Conservation (phyloP, 2,329 filamentous ascomycete species). For the Trichoderma lentiforme region DNA sequence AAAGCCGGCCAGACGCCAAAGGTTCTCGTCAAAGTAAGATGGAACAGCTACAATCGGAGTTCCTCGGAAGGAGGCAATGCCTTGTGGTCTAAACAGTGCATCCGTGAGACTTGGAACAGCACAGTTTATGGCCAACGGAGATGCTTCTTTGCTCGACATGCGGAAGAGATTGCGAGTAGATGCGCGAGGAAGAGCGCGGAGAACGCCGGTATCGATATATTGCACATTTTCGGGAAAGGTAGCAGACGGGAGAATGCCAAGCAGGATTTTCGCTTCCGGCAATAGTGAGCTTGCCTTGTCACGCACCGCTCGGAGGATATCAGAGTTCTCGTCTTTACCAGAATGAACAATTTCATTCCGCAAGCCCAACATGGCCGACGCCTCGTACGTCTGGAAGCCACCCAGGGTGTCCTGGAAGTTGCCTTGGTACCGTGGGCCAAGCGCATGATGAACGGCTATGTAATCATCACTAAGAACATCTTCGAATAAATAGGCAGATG, state of each 20-base stretch:
- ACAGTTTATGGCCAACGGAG: conserved; percentile 81
- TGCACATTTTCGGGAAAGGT: conserved; percentile 78
- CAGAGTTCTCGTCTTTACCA: conserved; percentile 85
- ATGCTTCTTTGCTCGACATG: conserved; percentile 49
- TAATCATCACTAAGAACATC: conserved; percentile 88
- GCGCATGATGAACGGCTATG: conserved; percentile 82
- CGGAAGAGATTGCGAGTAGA: conserved; percentile 59
- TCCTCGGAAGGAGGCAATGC: conserved; percentile 78
- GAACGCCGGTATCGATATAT: conserved; percentile 72
- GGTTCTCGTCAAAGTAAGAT: conserved; percentile 82
- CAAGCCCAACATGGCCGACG: conserved; percentile 84
- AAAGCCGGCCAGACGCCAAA: conserved; percentile 92
- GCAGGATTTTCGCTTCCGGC: conserved; percentile 73
- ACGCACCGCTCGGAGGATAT: conserved; percentile 85
- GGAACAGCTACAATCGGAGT: conserved; percentile 78
- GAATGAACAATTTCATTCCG: conserved; percentile 88
- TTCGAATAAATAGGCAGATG: conserved; percentile 84
- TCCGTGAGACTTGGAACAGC: conserved; percentile 85
- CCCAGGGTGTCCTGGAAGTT: conserved; percentile 97
- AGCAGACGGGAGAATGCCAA: conserved; percentile 78
- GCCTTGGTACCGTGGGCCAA: conserved; percentile 87
- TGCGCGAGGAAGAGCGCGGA: conserved; percentile 70
- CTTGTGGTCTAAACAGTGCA: conserved; percentile 75
- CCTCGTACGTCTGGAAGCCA: conserved; percentile 92
- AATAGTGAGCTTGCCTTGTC: conserved; percentile 79